These are phyloP conservation scores for Trichosporon faecale DNA, from an alignment of 1,284 basidiomycete species.

Conservation along the genomic window DNA sequence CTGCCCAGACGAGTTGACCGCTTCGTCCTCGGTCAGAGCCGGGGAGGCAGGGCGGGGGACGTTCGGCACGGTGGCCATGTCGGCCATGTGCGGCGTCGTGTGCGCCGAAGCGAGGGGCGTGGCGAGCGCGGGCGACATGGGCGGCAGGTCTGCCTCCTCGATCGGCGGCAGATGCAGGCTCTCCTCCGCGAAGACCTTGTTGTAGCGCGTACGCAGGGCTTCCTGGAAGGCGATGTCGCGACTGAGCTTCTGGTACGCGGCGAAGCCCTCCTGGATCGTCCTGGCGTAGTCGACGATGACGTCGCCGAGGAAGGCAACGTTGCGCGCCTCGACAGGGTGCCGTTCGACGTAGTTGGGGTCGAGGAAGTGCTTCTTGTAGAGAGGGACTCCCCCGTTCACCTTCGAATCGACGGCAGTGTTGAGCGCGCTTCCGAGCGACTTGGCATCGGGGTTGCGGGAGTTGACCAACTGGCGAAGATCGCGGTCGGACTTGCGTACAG, in stretches of 20 bases:
- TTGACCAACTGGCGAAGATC: slow-evolving; percentile 27
- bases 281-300: slow-evolving; percentile 82
- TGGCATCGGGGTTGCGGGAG: slow-evolving; percentile 59
- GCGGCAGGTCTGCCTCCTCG: slow-evolving; percentile 19
- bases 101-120: slow-evolving; percentile 13
- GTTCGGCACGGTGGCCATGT: background rate
- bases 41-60: background rate
- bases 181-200: slow-evolving; percentile 84
- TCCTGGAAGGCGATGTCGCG: slow-evolving; percentile 90
- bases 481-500: slow-evolving; percentile 59
- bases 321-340: slow-evolving; percentile 67
- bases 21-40: background rate
- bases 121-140: slow-evolving; percentile 11
- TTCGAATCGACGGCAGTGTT: slow-evolving; percentile 85
- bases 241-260: slow-evolving; percentile 68
- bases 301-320: slow-evolving; percentile 66
- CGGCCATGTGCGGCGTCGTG: slow-evolving; percentile 10
- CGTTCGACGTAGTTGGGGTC: slow-evolving; percentile 64
- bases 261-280: slow-evolving; percentile 76
- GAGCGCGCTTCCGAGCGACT: slow-evolving; percentile 79
- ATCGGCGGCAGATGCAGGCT: slow-evolving; percentile 53
- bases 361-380: slow-evolving; percentile 66
- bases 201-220: slow-evolving; percentile 78
- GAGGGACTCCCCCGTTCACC: slow-evolving; percentile 68
- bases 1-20: background rate